Percentiles rank a stretch among this genome's conserved stretches.
phyloP scores from a whole-genome alignment of 2,329 filamentous ascomycete genomes.

The Talaromyces sp. region DNA sequence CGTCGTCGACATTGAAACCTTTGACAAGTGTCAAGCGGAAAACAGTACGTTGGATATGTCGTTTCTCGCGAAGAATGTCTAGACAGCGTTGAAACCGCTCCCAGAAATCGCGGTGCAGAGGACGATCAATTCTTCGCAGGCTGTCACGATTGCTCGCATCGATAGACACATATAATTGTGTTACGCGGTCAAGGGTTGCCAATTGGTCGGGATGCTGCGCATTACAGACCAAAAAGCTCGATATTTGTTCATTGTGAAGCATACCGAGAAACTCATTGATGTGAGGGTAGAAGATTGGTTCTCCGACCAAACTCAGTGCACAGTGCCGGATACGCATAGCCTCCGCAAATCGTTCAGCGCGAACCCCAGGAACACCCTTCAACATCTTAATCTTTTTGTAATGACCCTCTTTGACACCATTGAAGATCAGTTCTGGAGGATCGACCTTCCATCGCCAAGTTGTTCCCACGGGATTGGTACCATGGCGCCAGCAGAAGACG shows the following conservation, averaged over 20 bases:
- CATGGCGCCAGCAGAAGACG: constrained; percentile 98
- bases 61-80: constrained; percentile 77
- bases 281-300: constrained; percentile 97
- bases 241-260: constrained; percentile 81
- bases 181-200: constrained; percentile 74
- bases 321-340: constrained; percentile 92
- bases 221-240: constrained; percentile 93
- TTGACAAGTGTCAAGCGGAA: constrained; percentile 95
- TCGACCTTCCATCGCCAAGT: constrained; percentile 97
- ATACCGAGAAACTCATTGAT: constrained; percentile 88
- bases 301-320: constrained; percentile 83
- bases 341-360: constrained; percentile 86
- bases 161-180: constrained; percentile 93
- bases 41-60: constrained; percentile 83
- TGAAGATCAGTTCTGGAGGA: constrained; percentile 80
- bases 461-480: constrained; percentile 93
- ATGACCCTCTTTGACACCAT: constrained; percentile 83
- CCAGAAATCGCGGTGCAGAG: constrained; percentile 95
- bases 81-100: constrained; percentile 88
- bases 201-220: constrained; percentile 93
- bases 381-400: constrained; percentile 98
- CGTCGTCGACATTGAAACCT: constrained; percentile 95
- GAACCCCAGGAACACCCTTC: constrained; percentile 85
- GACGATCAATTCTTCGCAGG: constrained; percentile 81
- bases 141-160: constrained; percentile 88